Evolutionary conservation across 257 asterid species (phyloP).

Genomic region (Linaria vulgaris): DNA sequence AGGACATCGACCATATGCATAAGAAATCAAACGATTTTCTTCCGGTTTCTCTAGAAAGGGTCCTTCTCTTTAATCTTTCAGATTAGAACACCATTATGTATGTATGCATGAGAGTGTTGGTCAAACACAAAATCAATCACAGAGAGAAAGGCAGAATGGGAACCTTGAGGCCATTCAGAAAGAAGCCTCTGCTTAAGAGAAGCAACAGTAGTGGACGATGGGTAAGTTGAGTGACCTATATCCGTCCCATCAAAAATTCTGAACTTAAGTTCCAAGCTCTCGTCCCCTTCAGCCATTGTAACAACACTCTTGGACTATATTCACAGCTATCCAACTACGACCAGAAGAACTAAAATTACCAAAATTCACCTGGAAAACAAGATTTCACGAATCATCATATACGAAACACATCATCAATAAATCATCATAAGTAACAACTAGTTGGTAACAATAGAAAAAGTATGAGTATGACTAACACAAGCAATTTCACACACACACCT

Average conservation of each 20-base stretch:
- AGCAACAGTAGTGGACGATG: conserved; percentile 44
- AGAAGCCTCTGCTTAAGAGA: conserved; percentile 51
- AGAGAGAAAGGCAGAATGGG: conserved; percentile 9
- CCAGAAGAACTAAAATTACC: conserved; percentile 24
- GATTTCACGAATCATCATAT: conserved; percentile 7
- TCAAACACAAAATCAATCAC: background rate
- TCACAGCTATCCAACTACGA: conserved; percentile 26
- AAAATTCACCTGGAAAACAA: conserved; percentile 36
- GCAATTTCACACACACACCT: conserved; percentile 25
- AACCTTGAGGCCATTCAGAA: conserved; percentile 75
- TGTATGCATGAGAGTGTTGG: no score
- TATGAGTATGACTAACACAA: background rate
- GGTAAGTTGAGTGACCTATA: conserved; percentile 54
- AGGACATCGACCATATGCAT: background rate
- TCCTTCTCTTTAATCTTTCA: background rate
- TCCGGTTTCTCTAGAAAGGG: background rate
- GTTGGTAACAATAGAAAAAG: background rate
- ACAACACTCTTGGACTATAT: conserved; percentile 27
- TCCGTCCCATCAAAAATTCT: conserved; percentile 72
- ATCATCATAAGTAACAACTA: conserved; percentile 1
- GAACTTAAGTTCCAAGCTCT: conserved; percentile 54
- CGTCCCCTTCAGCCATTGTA: conserved; percentile 51
- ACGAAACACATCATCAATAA: background rate
- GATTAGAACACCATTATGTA: no score
- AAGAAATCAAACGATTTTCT: background rate